These are phyloP conservation scores for Lactarius vividus DNA, from an alignment of 768 basidiomycete species.

Conservation along the genomic window DNA sequence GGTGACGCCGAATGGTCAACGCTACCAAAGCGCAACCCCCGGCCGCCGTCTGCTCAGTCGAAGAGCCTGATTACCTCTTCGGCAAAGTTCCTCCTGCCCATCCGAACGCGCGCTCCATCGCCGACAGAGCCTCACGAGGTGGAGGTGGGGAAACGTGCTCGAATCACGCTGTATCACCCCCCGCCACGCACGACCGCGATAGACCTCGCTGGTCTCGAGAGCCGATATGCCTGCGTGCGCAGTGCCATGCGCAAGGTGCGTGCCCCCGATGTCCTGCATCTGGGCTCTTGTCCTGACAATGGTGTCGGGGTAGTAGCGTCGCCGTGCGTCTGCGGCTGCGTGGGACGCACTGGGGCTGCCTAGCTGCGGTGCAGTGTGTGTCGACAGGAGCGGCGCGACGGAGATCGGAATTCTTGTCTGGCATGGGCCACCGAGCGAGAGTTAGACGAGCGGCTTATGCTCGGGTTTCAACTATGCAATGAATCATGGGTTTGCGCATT, in stretches of 20 bases:
- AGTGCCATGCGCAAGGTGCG: constrained; percentile 21
- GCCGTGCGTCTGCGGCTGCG: constrained; percentile 27
- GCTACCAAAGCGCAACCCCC: constrained; percentile 12
- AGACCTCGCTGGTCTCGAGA: constrained; percentile 11
- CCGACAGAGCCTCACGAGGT: constrained; percentile 1
- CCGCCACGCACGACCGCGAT: constrained; percentile 17
- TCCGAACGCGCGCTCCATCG: background rate
- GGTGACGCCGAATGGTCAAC: constrained; percentile 22
- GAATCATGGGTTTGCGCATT: background rate
- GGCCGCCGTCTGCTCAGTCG: background rate
- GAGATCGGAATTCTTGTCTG: constrained; percentile 15
- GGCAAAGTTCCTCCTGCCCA: constrained; percentile 21
- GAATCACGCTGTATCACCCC: constrained; percentile 19
- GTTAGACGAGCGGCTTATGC: background rate
- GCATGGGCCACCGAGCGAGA: background rate
- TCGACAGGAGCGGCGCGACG: constrained; percentile 20
- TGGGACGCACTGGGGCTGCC: constrained; percentile 32
- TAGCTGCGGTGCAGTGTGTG: constrained; percentile 33
- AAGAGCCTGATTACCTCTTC: constrained; percentile 6
- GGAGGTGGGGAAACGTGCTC: constrained; percentile 11
- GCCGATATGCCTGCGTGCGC: constrained; percentile 18
- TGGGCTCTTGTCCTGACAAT: constrained; percentile 7
- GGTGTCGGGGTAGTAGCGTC: constrained; percentile 34
- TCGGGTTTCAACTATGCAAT: background rate
- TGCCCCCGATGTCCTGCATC: background rate